These are phyloP conservation scores for Plasmodium coatneyi DNA, from an alignment of 169 alveolate species.

Conservation along the genomic window DNA sequence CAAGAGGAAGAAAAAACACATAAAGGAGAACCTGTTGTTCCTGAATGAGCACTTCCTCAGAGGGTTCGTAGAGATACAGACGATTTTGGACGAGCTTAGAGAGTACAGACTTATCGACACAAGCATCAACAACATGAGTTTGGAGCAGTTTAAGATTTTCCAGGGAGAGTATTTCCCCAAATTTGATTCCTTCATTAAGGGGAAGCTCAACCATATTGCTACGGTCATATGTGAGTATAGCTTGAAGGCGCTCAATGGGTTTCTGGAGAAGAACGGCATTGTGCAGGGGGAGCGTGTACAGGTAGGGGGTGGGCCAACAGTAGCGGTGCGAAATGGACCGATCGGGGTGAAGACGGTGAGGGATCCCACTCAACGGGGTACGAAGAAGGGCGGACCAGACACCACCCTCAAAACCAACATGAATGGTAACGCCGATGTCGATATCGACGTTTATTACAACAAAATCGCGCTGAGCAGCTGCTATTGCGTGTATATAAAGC, in stretches of 20 bases:
- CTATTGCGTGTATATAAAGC: constrained; percentile 28
- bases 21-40: constrained; percentile 41
- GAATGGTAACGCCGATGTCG: background rate
- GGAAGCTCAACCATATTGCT: constrained; percentile 15
- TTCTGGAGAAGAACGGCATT: constrained; percentile 10
- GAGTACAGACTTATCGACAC: constrained; percentile 19
- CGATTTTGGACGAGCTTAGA: background rate
- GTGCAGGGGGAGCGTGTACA: background rate
- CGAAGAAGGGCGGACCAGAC: background rate
- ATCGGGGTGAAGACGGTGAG: no score
- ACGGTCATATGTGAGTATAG: constrained; percentile 23
- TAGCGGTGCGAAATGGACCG: background rate
- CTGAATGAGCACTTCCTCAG: constrained; percentile 11
- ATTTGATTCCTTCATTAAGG: constrained; percentile 13
- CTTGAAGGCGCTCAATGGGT: constrained; percentile 10
- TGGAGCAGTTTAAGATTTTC: constrained; percentile 26
- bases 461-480: constrained; percentile 40
- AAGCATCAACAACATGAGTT: constrained; percentile 31
- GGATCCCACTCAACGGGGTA: background rate
- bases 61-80: constrained; percentile 28
- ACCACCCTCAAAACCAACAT: background rate
- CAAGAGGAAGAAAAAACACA: constrained; percentile 26
- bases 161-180: constrained; percentile 20
- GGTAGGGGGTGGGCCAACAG: no score
- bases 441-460: constrained; percentile 35